Evolutionary conservation across 306 rosid species (phyloP).

Genomic region (Ceratonia siliqua): DNA sequence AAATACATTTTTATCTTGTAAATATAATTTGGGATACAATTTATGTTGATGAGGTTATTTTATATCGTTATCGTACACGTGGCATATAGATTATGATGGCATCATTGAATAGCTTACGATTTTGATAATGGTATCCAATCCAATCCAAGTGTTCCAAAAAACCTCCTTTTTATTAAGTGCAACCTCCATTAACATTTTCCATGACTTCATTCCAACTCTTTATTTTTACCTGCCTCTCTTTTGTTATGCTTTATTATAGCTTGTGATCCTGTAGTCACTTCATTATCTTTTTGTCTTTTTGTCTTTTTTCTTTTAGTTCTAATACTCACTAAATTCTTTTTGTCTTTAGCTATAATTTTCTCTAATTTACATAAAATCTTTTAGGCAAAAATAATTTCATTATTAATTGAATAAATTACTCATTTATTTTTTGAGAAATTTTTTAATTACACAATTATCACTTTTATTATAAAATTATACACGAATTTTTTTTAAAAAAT

Average conservation of each 20-base stretch:
- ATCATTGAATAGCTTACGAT: slow-evolving; percentile 10
- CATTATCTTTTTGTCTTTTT: not conserved
- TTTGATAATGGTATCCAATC: not conserved
- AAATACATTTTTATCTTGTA: no score
- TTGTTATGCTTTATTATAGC: not conserved
- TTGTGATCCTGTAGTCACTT: slow-evolving; percentile 9
- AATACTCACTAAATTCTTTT: no score
- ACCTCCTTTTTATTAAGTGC: slow-evolving; percentile 6
- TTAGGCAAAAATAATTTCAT: no score
- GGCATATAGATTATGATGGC: slow-evolving; percentile 1
- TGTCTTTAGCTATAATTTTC: no score
- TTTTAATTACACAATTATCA: no score
- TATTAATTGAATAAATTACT: no score
- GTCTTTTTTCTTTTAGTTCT: not conserved
- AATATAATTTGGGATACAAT: not conserved
- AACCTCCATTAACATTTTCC: slow-evolving; percentile 11
- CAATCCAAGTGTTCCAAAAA: not conserved
- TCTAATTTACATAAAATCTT: no score
- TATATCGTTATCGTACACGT: slow-evolving; percentile 11
- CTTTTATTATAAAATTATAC: no score
- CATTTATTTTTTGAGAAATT: no score
- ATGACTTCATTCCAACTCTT: not conserved
- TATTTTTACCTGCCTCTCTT: not conserved
- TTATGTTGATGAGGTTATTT: slow-evolving; percentile 13
- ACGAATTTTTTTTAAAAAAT: no score